Conservation (phyloP, 2,329 filamentous ascomycete species). For the Zalaria obscura region DNA sequence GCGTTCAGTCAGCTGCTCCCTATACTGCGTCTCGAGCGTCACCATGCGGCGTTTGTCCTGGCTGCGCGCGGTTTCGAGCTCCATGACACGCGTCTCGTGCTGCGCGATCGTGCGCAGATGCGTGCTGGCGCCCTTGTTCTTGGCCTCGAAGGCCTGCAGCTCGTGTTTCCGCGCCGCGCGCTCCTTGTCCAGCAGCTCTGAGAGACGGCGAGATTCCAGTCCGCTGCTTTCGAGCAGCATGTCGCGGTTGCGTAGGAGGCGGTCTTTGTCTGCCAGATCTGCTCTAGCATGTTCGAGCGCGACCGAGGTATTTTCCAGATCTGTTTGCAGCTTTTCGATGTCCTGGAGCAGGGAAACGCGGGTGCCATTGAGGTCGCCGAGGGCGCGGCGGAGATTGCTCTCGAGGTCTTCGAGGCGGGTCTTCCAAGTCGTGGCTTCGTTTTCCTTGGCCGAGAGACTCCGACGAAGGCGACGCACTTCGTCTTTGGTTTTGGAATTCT, state of each 20-base stretch:
- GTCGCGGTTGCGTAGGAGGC: conserved; percentile 79
- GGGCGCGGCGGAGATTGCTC: conserved; percentile 68
- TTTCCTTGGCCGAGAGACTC: conserved; percentile 67
- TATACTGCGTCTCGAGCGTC: conserved; percentile 63
- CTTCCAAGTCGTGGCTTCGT: conserved; percentile 83
- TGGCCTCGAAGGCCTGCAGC: conserved; percentile 74
- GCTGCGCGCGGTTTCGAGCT: conserved; percentile 68
- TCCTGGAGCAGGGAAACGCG: conserved; percentile 73
- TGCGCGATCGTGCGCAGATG: conserved; percentile 74
- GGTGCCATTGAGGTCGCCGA: conserved; percentile 79
- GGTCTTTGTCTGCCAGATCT: conserved; percentile 77
- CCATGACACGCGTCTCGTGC: conserved; percentile 70
- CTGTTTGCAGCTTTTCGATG: conserved; percentile 69
- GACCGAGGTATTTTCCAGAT: conserved; percentile 69
- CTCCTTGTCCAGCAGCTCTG: conserved; percentile 84
- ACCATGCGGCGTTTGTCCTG: conserved; percentile 66
- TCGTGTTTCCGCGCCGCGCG: conserved; percentile 72
- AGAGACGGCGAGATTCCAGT: conserved; percentile 70
- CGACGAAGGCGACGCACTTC: conserved; percentile 73
- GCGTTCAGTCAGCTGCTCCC: conserved; percentile 77
- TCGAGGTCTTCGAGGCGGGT: conserved; percentile 82
- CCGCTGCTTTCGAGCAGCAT: conserved; percentile 75
- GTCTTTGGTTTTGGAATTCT: conserved; percentile 69
- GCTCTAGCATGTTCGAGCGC: conserved; percentile 69
- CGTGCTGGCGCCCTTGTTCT: conserved; percentile 75